Conservation (phyloP, 2,329 filamentous ascomycete species). For the Pezizomycotina sp. region DNA sequence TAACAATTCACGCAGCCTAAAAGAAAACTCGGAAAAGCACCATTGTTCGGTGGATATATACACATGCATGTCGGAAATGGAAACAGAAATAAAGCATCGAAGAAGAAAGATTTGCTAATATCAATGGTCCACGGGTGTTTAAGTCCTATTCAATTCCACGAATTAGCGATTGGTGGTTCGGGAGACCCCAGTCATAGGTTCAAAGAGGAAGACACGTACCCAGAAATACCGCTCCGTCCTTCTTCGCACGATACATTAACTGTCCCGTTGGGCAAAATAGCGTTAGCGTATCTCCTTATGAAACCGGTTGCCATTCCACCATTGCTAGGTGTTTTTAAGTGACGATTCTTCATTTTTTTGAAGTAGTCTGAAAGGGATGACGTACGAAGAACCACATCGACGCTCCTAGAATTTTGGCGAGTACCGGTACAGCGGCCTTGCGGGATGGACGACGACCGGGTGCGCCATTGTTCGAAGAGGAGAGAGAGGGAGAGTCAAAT, state of each 20-base stretch:
- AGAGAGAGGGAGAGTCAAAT: no score
- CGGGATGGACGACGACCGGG: slow-evolving; percentile 43
- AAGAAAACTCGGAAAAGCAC: no score
- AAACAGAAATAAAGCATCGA: no score
- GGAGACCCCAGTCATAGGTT: no score
- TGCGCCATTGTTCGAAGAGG: no score
- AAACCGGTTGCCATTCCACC: slow-evolving; percentile 1
- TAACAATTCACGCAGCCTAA: no score
- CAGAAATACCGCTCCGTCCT: slow-evolving; percentile 79
- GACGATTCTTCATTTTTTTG: slow-evolving; percentile 13
- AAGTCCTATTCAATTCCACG: no score
- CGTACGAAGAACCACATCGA: slow-evolving; percentile 99
- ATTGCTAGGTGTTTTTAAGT: slow-evolving; percentile 13
- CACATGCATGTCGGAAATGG: no score
- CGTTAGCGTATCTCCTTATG: slow-evolving; percentile 1
- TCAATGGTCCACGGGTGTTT: no score
- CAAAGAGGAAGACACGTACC: slow-evolving; percentile 96
- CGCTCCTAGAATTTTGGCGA: slow-evolving; percentile 71
- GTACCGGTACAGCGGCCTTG: slow-evolving; percentile 61
- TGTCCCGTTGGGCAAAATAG: slow-evolving; percentile 30
- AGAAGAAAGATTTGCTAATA: no score
- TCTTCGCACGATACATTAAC: slow-evolving; percentile 92
- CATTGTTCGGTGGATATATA: no score
- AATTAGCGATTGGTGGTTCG: no score
- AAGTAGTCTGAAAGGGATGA: slow-evolving; percentile 20